Percentiles rank a stretch among this genome's conserved stretches.
phyloP scores from a whole-genome alignment of 805 yeast species.

The Tetrapisispora arboricola region DNA sequence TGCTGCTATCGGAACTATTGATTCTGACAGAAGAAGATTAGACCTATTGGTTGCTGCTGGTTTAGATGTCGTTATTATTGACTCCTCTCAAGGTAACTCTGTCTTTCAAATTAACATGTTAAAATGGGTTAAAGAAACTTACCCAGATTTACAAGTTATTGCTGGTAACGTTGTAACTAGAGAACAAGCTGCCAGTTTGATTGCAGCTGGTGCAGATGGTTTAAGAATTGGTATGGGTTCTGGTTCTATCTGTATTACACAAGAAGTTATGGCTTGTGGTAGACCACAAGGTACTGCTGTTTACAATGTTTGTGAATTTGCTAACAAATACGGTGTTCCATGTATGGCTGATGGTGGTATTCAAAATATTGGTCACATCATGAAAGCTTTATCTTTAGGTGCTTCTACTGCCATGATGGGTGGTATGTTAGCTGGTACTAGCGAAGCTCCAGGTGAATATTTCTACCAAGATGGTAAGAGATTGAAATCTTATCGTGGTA shows the following conservation, averaged over 20 bases:
- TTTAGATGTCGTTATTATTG: slow-evolving; percentile 88
- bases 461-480: slow-evolving; percentile 97
- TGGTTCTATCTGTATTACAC: slow-evolving; percentile 98
- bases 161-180: slow-evolving; percentile 99
- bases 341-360: slow-evolving; percentile 99
- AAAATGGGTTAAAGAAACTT: slow-evolving; percentile 74
- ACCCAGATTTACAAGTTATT: slow-evolving; percentile 75
- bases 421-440: slow-evolving; percentile 96
- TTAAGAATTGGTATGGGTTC: slow-evolving; percentile 99
- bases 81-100: slow-evolving; percentile 97
- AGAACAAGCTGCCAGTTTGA: slow-evolving; percentile 95
- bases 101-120: slow-evolving; percentile 89
- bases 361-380: slow-evolving; percentile 96
- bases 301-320: slow-evolving; percentile 85
- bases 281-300: slow-evolving; percentile 99
- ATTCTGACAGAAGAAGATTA: slow-evolving; percentile 79
- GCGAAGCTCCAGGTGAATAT: slow-evolving; percentile 97
- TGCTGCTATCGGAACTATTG: slow-evolving; percentile 95
- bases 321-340: slow-evolving; percentile 93
- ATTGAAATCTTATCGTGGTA: slow-evolving; percentile 95
- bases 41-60: slow-evolving; percentile 85
- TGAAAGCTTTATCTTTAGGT: slow-evolving; percentile 93
- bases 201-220: slow-evolving; percentile 95
- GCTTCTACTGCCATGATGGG: slow-evolving; percentile 99
- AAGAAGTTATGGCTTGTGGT: slow-evolving; percentile 99